These are phyloP conservation scores for Aspergillus kassunensis DNA, from an alignment of 495 filamentous ascomycete species.

Conservation along the genomic window DNA sequence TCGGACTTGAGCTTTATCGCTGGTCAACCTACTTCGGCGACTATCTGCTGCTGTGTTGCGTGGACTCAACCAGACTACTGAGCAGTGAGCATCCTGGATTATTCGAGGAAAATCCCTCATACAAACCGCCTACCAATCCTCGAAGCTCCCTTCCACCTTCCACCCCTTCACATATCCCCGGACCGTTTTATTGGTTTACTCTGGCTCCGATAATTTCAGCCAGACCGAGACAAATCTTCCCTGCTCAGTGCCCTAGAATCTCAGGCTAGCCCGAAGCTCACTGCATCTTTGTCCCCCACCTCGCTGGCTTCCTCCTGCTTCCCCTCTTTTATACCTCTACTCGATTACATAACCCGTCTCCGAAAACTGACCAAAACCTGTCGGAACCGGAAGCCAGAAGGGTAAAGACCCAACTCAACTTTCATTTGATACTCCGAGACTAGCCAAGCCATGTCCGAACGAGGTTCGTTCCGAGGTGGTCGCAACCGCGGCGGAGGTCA, in stretches of 20 bases:
- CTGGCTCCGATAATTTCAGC: no score
- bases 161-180: slow-evolving; percentile 11
- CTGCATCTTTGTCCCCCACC: slow-evolving; percentile 4
- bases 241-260: no score
- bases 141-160: slow-evolving; percentile 5
- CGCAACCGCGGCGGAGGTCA: slow-evolving; percentile 43
- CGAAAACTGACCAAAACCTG: background rate
- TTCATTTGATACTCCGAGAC: background rate
- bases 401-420: background rate
- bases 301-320: slow-evolving; percentile 3
- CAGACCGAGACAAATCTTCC: no score
- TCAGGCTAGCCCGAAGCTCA: no score
- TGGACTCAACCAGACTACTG: slow-evolving; percentile 1
- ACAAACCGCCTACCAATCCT: slow-evolving; percentile 13
- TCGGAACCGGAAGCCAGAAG: background rate
- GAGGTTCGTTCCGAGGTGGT: slow-evolving; percentile 57
- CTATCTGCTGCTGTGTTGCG: slow-evolving; percentile 12
- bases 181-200: background rate
- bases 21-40: slow-evolving; percentile 6
- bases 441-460: slow-evolving; percentile 58
- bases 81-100: background rate
- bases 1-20: background rate
- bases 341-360: slow-evolving; percentile 13
- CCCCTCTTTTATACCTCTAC: background rate
- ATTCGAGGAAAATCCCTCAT: slow-evolving; percentile 29